phyloP scores from a whole-genome alignment of 192 early-diverging fungal genomes.

The Linnemannia zychae region DNA sequence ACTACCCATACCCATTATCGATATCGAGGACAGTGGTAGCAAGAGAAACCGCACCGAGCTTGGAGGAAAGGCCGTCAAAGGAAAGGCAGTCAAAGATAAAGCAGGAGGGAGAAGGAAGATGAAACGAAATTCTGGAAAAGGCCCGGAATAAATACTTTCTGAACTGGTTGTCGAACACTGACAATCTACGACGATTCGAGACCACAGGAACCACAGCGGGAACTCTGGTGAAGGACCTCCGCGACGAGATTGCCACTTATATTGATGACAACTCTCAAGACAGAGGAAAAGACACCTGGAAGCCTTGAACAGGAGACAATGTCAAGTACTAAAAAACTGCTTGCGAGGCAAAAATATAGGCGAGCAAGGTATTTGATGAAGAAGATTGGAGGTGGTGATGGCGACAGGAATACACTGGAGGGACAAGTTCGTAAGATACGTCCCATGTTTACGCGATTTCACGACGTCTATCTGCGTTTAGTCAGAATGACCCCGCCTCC shows the following conservation, averaged over 20 bases:
- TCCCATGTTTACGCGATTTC: background rate
- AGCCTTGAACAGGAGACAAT: constrained; percentile 1
- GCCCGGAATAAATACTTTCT: background rate
- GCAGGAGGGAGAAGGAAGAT: background rate
- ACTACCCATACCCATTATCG: background rate
- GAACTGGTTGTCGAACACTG: background rate
- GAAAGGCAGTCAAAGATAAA: background rate
- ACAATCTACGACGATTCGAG: background rate
- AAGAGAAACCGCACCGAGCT: background rate
- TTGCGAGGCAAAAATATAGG: constrained; percentile 1
- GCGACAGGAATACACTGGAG: background rate
- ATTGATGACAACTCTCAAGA: background rate
- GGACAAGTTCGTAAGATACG: background rate
- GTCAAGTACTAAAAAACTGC: constrained; percentile 4
- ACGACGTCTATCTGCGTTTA: background rate
- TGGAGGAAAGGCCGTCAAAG: background rate
- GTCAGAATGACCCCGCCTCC: background rate
- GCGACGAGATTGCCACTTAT: background rate
- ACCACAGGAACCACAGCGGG: background rate
- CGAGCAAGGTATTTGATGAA: background rate
- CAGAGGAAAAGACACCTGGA: background rate
- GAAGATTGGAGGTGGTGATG: background rate
- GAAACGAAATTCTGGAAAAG: constrained; percentile 1
- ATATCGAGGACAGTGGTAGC: background rate
- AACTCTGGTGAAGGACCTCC: background rate